phyloP scores from a whole-genome alignment of 805 yeast genomes.

The Metschnikowia henanensis region DNA sequence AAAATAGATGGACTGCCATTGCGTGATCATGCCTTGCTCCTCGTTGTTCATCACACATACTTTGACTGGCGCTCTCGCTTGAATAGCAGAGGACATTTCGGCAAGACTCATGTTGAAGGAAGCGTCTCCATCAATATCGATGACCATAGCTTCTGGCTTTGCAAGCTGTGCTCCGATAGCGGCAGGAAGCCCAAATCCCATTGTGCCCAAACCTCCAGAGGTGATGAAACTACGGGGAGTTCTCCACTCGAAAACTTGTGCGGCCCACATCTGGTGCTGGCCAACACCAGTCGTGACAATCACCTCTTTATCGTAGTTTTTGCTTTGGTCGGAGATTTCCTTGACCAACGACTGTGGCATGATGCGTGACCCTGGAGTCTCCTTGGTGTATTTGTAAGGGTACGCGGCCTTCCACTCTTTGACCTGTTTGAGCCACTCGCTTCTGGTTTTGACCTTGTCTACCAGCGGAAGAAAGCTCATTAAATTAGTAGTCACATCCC shows the following conservation, averaged over 20 bases:
- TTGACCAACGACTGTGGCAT: slow-evolving; percentile 91
- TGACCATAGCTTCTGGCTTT: slow-evolving; percentile 88
- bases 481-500: slow-evolving; percentile 85
- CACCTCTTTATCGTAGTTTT: slow-evolving; percentile 62
- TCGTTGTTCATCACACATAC: slow-evolving; percentile 88
- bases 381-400: slow-evolving; percentile 82
- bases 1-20: slow-evolving; percentile 97
- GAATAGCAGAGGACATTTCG: slow-evolving; percentile 92
- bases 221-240: slow-evolving; percentile 91
- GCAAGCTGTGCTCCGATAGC: slow-evolving; percentile 99
- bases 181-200: slow-evolving; percentile 97
- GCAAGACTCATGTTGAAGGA: slow-evolving; percentile 95
- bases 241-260: slow-evolving; percentile 92
- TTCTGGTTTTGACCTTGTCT: slow-evolving; percentile 60
- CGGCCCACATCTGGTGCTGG: slow-evolving; percentile 99
- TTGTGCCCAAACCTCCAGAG: slow-evolving; percentile 98
- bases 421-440: slow-evolving; percentile 67
- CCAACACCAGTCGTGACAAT: slow-evolving; percentile 98
- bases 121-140: slow-evolving; percentile 98
- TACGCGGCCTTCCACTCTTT: slow-evolving; percentile 80
- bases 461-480: slow-evolving; percentile 70
- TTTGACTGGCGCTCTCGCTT: slow-evolving; percentile 89
- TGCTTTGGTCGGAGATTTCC: slow-evolving; percentile 72
- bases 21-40: slow-evolving; percentile 99
- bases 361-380: slow-evolving; percentile 69